Percentiles rank a stretch among this genome's conserved stretches.
Evolutionary conservation across 371 early-diverging fungal species (phyloP).

Genomic region (Zopfochytrium polystomum): DNA sequence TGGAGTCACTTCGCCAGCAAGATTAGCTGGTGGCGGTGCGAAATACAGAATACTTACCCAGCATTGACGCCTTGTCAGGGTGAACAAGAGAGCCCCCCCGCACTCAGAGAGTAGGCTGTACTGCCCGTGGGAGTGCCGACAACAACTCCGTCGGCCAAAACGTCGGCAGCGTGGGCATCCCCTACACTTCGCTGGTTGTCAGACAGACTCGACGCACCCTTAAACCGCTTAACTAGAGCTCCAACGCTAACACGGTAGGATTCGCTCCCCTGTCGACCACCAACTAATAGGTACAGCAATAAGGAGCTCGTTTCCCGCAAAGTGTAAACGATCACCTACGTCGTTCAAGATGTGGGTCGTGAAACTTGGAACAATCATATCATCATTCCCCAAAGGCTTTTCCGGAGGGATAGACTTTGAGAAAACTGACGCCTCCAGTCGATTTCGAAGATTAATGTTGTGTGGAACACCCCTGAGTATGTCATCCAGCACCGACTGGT

Average conservation of each 20-base stretch:
- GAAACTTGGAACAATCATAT: background rate
- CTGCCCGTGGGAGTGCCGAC: conserved; percentile 90
- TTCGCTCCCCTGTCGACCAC: background rate
- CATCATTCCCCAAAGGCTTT: no score
- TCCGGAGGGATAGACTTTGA: no score
- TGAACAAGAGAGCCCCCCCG: conserved; percentile 82
- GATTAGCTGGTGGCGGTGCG: background rate
- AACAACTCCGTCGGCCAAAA: conserved; percentile 80
- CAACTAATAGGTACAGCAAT: background rate
- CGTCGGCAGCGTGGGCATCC: conserved; percentile 42
- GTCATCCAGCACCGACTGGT: conserved; percentile 44
- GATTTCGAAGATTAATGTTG: conserved; percentile 81
- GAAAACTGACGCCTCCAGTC: conserved; percentile 46
- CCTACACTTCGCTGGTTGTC: conserved; percentile 59
- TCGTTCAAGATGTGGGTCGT: background rate
- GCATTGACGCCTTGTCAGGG: conserved; percentile 84
- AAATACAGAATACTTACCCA: conserved; percentile 32
- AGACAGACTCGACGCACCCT: background rate
- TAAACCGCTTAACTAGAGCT: background rate
- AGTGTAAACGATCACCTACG: background rate
- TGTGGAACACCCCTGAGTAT: conserved; percentile 34
- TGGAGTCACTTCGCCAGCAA: conserved; percentile 66
- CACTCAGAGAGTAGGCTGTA: conserved; percentile 58
- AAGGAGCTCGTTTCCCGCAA: no score
- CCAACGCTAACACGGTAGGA: background rate